These are phyloP conservation scores for Leccinellum luteum DNA, from an alignment of 768 basidiomycete species.

Conservation along the genomic window DNA sequence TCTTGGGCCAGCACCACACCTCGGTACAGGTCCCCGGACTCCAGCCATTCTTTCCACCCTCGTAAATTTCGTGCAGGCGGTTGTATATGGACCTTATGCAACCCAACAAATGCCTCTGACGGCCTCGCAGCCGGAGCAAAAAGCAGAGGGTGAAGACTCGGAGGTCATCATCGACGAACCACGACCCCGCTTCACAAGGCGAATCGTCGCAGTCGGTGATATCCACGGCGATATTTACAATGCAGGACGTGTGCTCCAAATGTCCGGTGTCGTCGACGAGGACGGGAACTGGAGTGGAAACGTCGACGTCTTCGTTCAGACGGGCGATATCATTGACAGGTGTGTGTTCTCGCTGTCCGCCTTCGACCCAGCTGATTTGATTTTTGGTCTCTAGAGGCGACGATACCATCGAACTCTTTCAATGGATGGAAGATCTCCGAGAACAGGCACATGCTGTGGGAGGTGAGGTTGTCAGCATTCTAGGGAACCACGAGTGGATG, in stretches of 20 bases:
- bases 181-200: conserved; percentile 35
- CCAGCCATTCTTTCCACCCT: conserved; percentile 26
- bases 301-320: conserved; percentile 88
- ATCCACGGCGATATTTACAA: conserved; percentile 87
- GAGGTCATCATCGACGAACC: conserved; percentile 19
- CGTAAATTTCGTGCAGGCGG: conserved; percentile 24
- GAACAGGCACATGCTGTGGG: conserved; percentile 66
- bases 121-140: conserved; percentile 1
- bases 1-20: conserved; percentile 32
- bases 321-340: conserved; percentile 95
- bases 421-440: conserved; percentile 81
- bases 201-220: conserved; percentile 88
- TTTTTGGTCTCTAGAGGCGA: conserved; percentile 57
- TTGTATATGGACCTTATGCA: conserved; percentile 20
- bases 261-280: conserved; percentile 73
- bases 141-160: conserved; percentile 4
- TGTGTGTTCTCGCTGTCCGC: conserved; percentile 29
- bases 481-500: conserved; percentile 99
- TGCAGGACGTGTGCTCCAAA: conserved; percentile 74
- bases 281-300: conserved; percentile 78
- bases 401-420: conserved; percentile 84
- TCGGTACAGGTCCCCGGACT: conserved; percentile 22
- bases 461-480: conserved; percentile 69
- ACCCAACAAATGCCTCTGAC: conserved; percentile 13
- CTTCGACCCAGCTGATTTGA: conserved; percentile 9